Conservation (phyloP, 2,329 filamentous ascomycete genomes). For the Colletotrichum navitas region DNA sequence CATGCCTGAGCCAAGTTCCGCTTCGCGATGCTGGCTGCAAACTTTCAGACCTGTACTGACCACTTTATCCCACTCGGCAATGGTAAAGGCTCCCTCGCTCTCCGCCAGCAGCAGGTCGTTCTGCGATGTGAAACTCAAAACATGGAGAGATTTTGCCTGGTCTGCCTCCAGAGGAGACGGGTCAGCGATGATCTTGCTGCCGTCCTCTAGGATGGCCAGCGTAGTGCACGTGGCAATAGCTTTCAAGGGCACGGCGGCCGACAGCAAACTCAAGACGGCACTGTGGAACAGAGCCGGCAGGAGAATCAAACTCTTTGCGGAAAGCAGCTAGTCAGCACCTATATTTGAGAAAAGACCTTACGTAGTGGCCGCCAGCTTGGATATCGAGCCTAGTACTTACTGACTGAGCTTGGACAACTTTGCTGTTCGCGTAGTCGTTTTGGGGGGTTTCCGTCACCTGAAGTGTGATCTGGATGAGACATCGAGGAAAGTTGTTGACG, state of each 20-base stretch:
- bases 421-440: conserved; percentile 73
- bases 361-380: not conserved
- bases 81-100: conserved; percentile 83
- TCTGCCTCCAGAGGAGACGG: conserved; percentile 74
- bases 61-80: conserved; percentile 80
- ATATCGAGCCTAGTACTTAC: conserved; percentile 57
- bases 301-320: conserved; percentile 77
- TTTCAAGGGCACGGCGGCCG: conserved; percentile 84
- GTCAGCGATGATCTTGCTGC: conserved; percentile 63
- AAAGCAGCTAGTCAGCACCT: conserved; percentile 26
- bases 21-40: conserved; percentile 66
- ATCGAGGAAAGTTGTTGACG: conserved; percentile 80
- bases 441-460: conserved; percentile 79
- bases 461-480: conserved; percentile 84
- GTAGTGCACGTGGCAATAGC: conserved; percentile 76
- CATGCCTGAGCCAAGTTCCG: conserved; percentile 59
- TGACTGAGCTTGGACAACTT: conserved; percentile 69
- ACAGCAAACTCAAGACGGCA: conserved; percentile 81
- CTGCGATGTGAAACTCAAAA: conserved; percentile 83
- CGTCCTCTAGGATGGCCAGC: conserved; percentile 66
- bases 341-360: conserved; percentile 20
- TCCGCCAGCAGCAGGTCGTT: conserved; percentile 82
- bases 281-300: conserved; percentile 88
- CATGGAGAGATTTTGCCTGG: conserved; percentile 79
- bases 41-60: conserved; percentile 73